Conservation (phyloP, 1,284 basidiomycete species). For the Sporisorium exsertum region DNA sequence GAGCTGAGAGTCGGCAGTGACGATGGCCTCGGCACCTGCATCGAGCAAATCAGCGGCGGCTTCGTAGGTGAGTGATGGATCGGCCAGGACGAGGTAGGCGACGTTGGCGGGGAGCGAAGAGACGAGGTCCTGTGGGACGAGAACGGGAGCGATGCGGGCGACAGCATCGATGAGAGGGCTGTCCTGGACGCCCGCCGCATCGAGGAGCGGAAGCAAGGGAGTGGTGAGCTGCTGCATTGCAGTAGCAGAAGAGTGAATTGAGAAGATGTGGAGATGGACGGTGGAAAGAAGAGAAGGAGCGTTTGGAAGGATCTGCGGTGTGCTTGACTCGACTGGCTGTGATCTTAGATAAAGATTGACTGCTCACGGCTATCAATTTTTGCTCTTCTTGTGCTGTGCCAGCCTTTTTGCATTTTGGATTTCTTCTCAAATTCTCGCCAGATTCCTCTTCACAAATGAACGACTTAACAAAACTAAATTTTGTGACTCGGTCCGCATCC, state of each 20-base stretch:
- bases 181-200: slow-evolving; percentile 39
- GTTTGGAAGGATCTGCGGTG: not conserved
- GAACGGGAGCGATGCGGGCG: slow-evolving; percentile 43
- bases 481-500: not conserved
- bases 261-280: not conserved
- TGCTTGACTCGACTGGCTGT: slow-evolving; percentile 8
- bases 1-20: slow-evolving; percentile 46
- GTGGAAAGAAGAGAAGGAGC: not conserved
- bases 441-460: too few species aligned
- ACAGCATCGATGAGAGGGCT: slow-evolving; percentile 37
- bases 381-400: too few species aligned
- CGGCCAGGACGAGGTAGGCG: slow-evolving; percentile 50
- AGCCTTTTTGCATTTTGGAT: too few species aligned
- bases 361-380: not conserved
- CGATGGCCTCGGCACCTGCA: slow-evolving; percentile 58
- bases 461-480: too few species aligned
- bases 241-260: not conserved
- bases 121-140: slow-evolving; percentile 46
- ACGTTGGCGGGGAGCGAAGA: slow-evolving; percentile 22
- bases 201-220: slow-evolving; percentile 54
- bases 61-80: slow-evolving; percentile 46
- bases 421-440: too few species aligned
- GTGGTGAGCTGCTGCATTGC: slow-evolving; percentile 61
- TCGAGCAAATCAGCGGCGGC: slow-evolving; percentile 58
- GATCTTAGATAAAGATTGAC: too few species aligned